phyloP scores from a whole-genome alignment of 345 rosid genomes.

The Acer negundo region DNA sequence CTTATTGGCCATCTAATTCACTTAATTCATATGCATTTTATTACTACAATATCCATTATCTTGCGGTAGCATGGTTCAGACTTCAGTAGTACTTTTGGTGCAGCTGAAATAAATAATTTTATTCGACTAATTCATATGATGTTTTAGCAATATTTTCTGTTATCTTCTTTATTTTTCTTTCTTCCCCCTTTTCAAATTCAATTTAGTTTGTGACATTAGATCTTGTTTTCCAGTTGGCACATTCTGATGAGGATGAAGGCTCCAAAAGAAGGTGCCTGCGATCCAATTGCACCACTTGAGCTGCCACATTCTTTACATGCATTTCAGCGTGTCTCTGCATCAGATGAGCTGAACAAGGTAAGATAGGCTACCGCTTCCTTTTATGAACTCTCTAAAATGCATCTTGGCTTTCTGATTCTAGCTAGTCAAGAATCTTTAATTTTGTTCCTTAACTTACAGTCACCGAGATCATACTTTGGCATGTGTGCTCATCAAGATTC shows the following conservation, averaged over 20 bases:
- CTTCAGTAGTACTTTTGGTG: not conserved
- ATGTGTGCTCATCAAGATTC: not conserved
- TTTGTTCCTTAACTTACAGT: not conserved
- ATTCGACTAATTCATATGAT: not conserved
- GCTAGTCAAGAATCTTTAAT: not conserved
- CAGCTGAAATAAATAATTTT: not conserved
- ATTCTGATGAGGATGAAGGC: constrained; percentile 86
- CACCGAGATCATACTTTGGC: constrained; percentile 1
- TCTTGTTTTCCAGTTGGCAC: constrained; percentile 69
- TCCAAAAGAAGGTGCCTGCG: constrained; percentile 70
- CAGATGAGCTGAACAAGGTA: constrained; percentile 73
- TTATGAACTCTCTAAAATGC: not conserved
- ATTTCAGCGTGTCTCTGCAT: constrained; percentile 70
- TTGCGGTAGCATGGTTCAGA: not conserved
- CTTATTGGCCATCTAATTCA: not conserved
- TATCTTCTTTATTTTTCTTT: not conserved
- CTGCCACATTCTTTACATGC: constrained; percentile 93
- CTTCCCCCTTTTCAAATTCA: not conserved
- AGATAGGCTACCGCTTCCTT: constrained; percentile 9
- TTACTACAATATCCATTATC: not conserved
- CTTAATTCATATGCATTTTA: not conserved
- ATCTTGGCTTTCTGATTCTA: not conserved
- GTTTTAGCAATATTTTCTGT: constrained; percentile 1
- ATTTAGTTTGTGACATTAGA: constrained; percentile 7
- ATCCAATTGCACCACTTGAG: constrained; percentile 91